Percentiles rank a stretch among this genome's conserved stretches.
phyloP scores from a whole-genome alignment of 2,329 filamentous ascomycete genomes.

The Macrophomina pseudophaseolina region DNA sequence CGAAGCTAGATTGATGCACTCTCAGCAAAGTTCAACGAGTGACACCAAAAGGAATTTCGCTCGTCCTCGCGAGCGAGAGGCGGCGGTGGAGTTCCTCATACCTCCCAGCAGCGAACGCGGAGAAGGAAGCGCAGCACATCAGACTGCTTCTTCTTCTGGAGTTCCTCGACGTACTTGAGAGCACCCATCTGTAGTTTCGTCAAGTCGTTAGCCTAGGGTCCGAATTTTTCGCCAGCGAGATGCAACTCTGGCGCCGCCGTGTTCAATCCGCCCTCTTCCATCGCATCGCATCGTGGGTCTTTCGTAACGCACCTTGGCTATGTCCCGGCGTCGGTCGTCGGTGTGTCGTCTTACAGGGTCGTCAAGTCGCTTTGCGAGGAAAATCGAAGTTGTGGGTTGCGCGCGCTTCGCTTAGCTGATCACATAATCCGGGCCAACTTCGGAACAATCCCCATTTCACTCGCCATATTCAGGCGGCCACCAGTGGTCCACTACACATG shows the following conservation, averaged over 20 bases:
- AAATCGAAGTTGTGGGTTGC: constrained; percentile 37
- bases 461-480: background rate
- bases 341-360: constrained; percentile 37
- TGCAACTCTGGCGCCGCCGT: constrained; percentile 5
- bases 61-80: constrained; percentile 33
- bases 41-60: constrained; percentile 55
- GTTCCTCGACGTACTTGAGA: constrained; percentile 99
- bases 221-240: constrained; percentile 8
- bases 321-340: constrained; percentile 26
- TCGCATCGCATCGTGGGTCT: constrained; percentile 23
- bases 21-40: constrained; percentile 99
- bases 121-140: constrained; percentile 99
- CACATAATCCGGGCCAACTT: no score
- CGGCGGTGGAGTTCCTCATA: constrained; percentile 51
- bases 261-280: constrained; percentile 4
- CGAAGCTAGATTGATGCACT: constrained; percentile 99
- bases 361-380: constrained; percentile 36
- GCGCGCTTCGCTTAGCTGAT: constrained; percentile 13
- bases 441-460: no score
- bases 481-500: no score
- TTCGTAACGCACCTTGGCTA: constrained; percentile 40
- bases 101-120: constrained; percentile 96
- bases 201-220: constrained; percentile 16
- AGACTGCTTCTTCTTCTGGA: constrained; percentile 99
- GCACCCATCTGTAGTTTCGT: constrained; percentile 79